Base-by-base conservation (phyloP, 345 rosid species). In the Durio zibethinus region DNA sequence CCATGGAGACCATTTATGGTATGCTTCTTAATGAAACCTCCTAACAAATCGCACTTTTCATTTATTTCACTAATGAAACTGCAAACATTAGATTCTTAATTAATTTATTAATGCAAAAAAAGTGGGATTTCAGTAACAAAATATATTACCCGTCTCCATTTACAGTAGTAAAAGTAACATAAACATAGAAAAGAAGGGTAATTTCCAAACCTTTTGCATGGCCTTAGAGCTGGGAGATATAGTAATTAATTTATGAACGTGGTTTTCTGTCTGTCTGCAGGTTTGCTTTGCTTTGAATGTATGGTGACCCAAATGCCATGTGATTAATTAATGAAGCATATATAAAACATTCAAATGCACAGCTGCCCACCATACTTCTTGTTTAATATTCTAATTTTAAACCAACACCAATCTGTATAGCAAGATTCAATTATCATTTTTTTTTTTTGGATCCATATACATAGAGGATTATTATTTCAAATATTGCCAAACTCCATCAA, bases 241-340 rank as follows among this genome's bases (percentile, higher is more conserved):
- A 23, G 12, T 12, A 67, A 67, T 68, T 69, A 25, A 68, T 43
- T 45, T 68, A 69, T 45, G 38, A 18, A 45, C 25, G 21, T 68
- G 23, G 10, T 47, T 69, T 69, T 69, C 10, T 43, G 10, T 47
- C 35, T 45, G 36, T 69, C n/a, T n/a, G n/a, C 56, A 45, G 56
- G n/a, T 45, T 69, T 69, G 73, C 33, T 43, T 12, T 69, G 54
- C 21, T 69, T 69, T 47, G 73, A 25, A 69, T 45, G 54, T 45
- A 27, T 69, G 73, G 16, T 73, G 36, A 7, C 33, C 50, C 64
- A 54, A 20, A 33, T 36, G 14, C 31, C 65, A 54, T 56, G 76
- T 73, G 76, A 56, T 56, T 73, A 38, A 36, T 73, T 73, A 36
- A 73, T 73, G 76, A 36, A n/a, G 21, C 7, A 53, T 68, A 31